Conservation (phyloP, 1,284 basidiomycete genomes). For the Tilletia caries region DNA sequence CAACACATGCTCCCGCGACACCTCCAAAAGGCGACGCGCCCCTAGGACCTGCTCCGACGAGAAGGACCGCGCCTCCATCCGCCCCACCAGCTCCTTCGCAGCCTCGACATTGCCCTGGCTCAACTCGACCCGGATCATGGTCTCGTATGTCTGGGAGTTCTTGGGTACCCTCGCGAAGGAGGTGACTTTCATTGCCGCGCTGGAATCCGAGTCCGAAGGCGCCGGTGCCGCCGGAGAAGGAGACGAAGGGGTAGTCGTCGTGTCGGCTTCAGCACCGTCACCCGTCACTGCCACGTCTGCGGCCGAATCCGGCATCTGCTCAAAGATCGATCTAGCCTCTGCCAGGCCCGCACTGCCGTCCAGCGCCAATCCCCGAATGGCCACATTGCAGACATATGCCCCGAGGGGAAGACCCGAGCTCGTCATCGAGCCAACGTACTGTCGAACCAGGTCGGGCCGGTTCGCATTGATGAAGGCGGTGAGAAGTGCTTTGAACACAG, state of each 20-base stretch:
- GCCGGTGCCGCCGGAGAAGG: neutral
- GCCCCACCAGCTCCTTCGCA: slow-evolving; percentile 69
- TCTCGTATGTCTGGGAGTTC: slow-evolving; percentile 66
- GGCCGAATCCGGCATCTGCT: slow-evolving; percentile 78
- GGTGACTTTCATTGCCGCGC: neutral
- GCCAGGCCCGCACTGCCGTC: slow-evolving; percentile 66
- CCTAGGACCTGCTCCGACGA: slow-evolving; percentile 52
- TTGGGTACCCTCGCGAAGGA: neutral
- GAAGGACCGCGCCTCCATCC: slow-evolving; percentile 67
- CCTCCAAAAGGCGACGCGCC: slow-evolving; percentile 35
- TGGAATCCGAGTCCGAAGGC: too few species aligned
- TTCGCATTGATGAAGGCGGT: slow-evolving; percentile 78
- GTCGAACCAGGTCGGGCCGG: slow-evolving; percentile 72
- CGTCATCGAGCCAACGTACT: slow-evolving; percentile 67
- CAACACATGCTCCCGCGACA: neutral
- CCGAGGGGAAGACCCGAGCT: slow-evolving; percentile 75
- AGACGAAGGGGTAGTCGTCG: too few species aligned
- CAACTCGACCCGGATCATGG: slow-evolving; percentile 90
- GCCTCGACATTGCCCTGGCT: slow-evolving; percentile 69
- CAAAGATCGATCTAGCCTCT: slow-evolving; percentile 64
- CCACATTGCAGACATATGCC: slow-evolving; percentile 88
- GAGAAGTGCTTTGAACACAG: slow-evolving; percentile 85
- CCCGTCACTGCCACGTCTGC: slow-evolving; percentile 81
- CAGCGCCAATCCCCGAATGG: slow-evolving; percentile 70
- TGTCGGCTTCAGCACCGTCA: slow-evolving; percentile 68